Evolutionary conservation across 345 rosid species (phyloP).

Genomic region (Eucalyptus albens): DNA sequence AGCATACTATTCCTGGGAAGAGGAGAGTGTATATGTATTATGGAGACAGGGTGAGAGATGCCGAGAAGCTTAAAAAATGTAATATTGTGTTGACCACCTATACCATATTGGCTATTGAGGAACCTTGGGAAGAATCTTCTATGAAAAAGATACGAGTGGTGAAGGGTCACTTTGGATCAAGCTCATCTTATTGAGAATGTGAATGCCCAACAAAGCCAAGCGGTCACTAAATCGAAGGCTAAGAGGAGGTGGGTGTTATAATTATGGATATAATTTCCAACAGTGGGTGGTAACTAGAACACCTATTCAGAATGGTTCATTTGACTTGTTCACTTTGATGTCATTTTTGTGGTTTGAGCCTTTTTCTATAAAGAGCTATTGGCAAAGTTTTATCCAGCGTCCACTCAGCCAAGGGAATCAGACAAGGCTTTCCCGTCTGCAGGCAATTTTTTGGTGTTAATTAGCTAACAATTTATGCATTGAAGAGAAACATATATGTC

Average conservation of each 20-base stretch:
- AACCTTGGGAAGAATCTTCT: constrained; percentile 36
- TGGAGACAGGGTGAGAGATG: constrained; percentile 53
- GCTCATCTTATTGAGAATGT: constrained; percentile 79
- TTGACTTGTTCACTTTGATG: too few relatives aligned
- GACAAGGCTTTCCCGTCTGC: too few relatives aligned
- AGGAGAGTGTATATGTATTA: not conserved
- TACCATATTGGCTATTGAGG: constrained; percentile 51
- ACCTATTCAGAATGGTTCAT: too few relatives aligned
- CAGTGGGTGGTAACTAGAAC: constrained; percentile 1
- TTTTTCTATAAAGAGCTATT: too few relatives aligned
- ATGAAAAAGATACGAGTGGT: constrained; percentile 57
- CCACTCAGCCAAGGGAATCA: too few relatives aligned
- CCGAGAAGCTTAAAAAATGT: constrained; percentile 37
- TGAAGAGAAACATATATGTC: too few relatives aligned
- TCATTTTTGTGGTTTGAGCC: too few relatives aligned
- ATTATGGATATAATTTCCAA: too few relatives aligned
- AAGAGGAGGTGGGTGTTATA: constrained; percentile 6
- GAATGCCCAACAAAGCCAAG: constrained; percentile 63
- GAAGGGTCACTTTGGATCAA: constrained; percentile 80
- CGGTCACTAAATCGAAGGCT: constrained; percentile 45
- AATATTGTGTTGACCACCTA: constrained; percentile 71
- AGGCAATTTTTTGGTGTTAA: too few relatives aligned
- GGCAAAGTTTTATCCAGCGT: too few relatives aligned
- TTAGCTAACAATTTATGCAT: too few relatives aligned
- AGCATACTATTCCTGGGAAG: too few relatives aligned